Base-by-base conservation (phyloP, 257 asterid species). In the Solanum chilense region DNA sequence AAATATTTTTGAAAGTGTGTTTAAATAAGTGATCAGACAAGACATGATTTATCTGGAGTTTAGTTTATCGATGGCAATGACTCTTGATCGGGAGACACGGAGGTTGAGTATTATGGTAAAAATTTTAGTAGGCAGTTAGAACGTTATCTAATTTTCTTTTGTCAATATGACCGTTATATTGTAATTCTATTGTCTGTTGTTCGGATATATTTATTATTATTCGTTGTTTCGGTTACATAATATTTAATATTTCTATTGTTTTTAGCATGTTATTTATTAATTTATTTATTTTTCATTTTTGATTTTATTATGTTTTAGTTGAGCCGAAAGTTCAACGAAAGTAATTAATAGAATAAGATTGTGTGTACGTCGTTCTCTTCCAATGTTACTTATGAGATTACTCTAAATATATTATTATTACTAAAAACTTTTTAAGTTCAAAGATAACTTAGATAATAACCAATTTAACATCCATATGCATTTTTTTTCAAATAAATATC, bases 351-450 rank as follows among this genome's bases (percentile, higher is more conserved):
- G 0, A 8, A 11, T 11, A n/a, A 62, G 1, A 62, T 3, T n/a
- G 0, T 12, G 13, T 5, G n/a, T 16, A 62, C 33, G 27, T 5
- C 3, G 0, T n/a, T 62, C 0, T 62, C 7, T n/a, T 5, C 0
- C 4, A 56, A 18, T 56, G 0, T 18, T 56, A 56, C 1, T 56
- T 56, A 4, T 56, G 12, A 7, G 0, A 18, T 56, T 56, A 56
- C 64, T 7, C 12, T 18, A 0, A 3, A 20, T 56, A 56, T 18
- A 56, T 56, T 56, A 1, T 56, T 52, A 52, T 62, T 62, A 62
- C 9, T n/a, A 62, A 62, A 62, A 62, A 0, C 31, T 11, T 62
- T 62, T 62, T 62, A 62, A 23, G 16, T 62, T 62, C 33, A 62
- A 62, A n/a, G 16, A n/a, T 62, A 23, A 62, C 31, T 11, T 58